Evolutionary conservation across 164 flowering plant species (phyloP).

Genomic region (Litsea cubeba): DNA sequence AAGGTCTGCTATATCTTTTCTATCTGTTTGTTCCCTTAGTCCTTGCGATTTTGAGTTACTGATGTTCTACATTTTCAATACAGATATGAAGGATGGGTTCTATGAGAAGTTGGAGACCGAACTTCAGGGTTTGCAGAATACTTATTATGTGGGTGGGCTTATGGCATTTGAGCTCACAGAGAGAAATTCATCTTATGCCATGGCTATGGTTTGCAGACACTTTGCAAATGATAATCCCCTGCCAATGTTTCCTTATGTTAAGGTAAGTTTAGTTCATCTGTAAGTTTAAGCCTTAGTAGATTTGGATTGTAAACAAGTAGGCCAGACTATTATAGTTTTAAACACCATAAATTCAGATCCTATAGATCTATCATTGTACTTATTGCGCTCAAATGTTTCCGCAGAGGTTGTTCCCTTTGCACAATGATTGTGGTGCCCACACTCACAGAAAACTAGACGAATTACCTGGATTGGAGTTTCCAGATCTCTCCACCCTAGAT

Average conservation of each 20-base stretch:
- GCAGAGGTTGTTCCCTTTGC: conserved; percentile 55
- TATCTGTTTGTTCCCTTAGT: not conserved
- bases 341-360: not conserved
- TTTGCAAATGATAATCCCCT: conserved; percentile 43
- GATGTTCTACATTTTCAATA: conserved; percentile 11
- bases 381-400: conserved; percentile 7
- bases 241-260: conserved; percentile 58
- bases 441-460: conserved; percentile 31
- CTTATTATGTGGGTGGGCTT: conserved; percentile 74
- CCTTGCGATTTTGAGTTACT: not conserved
- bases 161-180: conserved; percentile 86
- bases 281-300: not conserved
- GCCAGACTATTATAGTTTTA: not conserved
- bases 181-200: conserved; percentile 71
- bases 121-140: conserved; percentile 61
- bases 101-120: conserved; percentile 59
- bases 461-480: conserved; percentile 44
- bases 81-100: conserved; percentile 75
- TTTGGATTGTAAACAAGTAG: not conserved
- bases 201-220: conserved; percentile 59
- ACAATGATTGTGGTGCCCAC: conserved; percentile 13
- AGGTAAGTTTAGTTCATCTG: conserved; percentile 31
- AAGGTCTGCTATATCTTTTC: conserved; percentile 40
- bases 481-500: conserved; percentile 52
- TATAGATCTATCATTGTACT: conserved; percentile 2